A percentile compares a stretch with the other conserved stretches of the same genome.
phyloP scores from a whole-genome alignment of 345 rosid genomes.

The Kandelia obovata region DNA sequence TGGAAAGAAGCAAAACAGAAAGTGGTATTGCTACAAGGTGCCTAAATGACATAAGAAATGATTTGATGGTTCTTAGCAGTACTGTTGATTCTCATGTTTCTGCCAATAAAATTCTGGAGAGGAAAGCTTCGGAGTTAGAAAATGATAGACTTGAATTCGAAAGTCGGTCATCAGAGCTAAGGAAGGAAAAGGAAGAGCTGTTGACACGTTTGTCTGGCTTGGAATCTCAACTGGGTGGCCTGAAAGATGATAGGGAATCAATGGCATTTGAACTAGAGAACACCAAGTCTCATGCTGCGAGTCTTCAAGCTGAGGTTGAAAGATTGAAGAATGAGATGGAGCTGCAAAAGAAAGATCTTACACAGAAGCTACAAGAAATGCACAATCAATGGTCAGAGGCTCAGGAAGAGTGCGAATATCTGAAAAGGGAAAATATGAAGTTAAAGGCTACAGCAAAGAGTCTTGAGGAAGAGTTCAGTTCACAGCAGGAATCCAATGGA shows the following conservation, averaged over 20 bases:
- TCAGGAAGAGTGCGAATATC: constrained; percentile 27
- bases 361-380: constrained; percentile 24
- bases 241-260: constrained; percentile 34
- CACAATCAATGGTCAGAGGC: constrained; percentile 26
- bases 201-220: constrained; percentile 20
- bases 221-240: constrained; percentile 34
- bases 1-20: constrained; percentile 30
- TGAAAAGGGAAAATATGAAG: constrained; percentile 26
- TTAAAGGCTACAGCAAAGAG: constrained; percentile 25
- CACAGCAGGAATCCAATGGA: constrained; percentile 31
- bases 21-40: constrained; percentile 38
- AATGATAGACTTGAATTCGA: constrained; percentile 28
- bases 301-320: constrained; percentile 31
- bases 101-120: constrained; percentile 35
- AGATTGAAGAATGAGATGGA: constrained; percentile 28
- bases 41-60: constrained; percentile 41
- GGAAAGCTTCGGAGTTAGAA: constrained; percentile 38
- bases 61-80: constrained; percentile 29
- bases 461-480: constrained; percentile 29
- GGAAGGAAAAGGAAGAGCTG: constrained; percentile 35
- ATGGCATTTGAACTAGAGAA: constrained; percentile 25
- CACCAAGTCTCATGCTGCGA: constrained; percentile 22
- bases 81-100: constrained; percentile 39
- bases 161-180: constrained; percentile 24
- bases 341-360: constrained; percentile 20